Conservation (phyloP, 2,329 filamentous ascomycete species). For the Curvularia spicifera region DNA sequence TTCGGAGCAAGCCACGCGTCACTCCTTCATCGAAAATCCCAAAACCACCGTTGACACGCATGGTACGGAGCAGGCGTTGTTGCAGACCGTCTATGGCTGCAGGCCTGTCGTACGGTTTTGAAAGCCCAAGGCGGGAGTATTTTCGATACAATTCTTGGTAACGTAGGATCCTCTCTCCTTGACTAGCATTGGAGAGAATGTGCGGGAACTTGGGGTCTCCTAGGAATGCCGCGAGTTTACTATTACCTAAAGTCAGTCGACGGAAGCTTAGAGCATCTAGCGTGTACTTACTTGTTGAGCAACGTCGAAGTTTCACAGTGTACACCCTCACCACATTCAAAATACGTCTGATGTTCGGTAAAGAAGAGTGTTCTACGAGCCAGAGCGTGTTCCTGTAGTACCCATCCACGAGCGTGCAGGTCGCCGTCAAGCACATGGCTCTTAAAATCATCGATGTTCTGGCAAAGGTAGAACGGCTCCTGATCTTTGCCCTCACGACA, state of each 20-base stretch:
- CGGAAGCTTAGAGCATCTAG: not conserved
- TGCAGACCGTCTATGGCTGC: slow-evolving; percentile 44
- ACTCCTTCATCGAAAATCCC: slow-evolving; percentile 39
- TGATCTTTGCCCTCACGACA: not conserved
- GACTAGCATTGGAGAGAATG: slow-evolving; percentile 1
- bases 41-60: slow-evolving; percentile 34
- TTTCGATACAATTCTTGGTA: slow-evolving; percentile 17
- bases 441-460: slow-evolving; percentile 34
- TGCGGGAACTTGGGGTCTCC: slow-evolving; percentile 39
- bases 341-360: slow-evolving; percentile 34
- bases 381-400: slow-evolving; percentile 36
- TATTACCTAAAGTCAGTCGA: slow-evolving; percentile 4
- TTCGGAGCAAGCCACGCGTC: slow-evolving; percentile 12
- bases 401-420: slow-evolving; percentile 34
- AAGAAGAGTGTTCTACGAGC: slow-evolving; percentile 38
- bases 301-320: slow-evolving; percentile 28
- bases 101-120: slow-evolving; percentile 32
- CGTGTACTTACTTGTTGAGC: slow-evolving; percentile 25
- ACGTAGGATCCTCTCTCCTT: slow-evolving; percentile 15
- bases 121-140: slow-evolving; percentile 41
- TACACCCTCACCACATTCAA: slow-evolving; percentile 31
- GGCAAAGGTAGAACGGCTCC: slow-evolving; percentile 15
- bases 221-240: slow-evolving; percentile 32
- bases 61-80: slow-evolving; percentile 32
- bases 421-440: slow-evolving; percentile 24